These are phyloP conservation scores for bread wheat (Triticum aestivum) DNA, from an alignment of 176 grass and related monocot species.

Conservation along the genomic window IWGSC_CS_RefSeq_v2.1 NC_057802.1:76020102-76020601, in stretches of 20 bases:
- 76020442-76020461: background rate
- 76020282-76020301: constrained; percentile 75
- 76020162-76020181: background rate
- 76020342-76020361: constrained; percentile 19
- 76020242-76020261: constrained; percentile 74
- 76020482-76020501: background rate
- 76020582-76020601: constrained; percentile 80
- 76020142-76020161: too few species aligned
- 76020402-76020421: constrained; percentile 43
- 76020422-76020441: background rate
- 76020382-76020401: constrained; percentile 60
- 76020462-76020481: background rate
- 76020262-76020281: constrained; percentile 75
- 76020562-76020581: constrained; percentile 78
- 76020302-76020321: constrained; percentile 47
- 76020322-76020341: constrained; percentile 28
- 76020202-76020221: constrained; percentile 23
- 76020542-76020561: constrained; percentile 74
- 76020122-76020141: too few species aligned
- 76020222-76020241: constrained; percentile 57
- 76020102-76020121: too few species aligned
- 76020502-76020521: background rate
- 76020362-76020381: constrained; percentile 54
- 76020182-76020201: background rate
- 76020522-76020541: constrained; percentile 26